Evolutionary conservation across 2,329 filamentous ascomycete genomes (phyloP).

Genomic region (Pseudocercospora macadamiae): DNA sequence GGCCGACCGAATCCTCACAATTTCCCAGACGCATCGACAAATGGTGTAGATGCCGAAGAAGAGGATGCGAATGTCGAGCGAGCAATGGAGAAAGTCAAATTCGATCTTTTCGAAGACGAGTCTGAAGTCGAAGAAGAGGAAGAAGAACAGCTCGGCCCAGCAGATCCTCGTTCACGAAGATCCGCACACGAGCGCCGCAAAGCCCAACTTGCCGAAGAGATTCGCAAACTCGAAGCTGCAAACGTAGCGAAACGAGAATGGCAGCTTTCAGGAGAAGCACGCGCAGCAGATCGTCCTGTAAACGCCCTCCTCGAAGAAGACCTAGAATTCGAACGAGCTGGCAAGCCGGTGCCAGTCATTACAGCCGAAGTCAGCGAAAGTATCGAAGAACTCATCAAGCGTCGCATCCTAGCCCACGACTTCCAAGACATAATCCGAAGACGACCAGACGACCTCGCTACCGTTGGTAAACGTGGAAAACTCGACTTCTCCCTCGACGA

Average conservation of each 20-base stretch:
- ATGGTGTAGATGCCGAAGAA: constrained; percentile 44
- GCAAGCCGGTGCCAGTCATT: constrained; percentile 92
- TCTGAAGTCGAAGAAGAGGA: constrained; percentile 58
- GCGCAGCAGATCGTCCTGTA: constrained; percentile 76
- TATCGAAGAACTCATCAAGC: constrained; percentile 92
- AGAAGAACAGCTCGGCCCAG: constrained; percentile 64
- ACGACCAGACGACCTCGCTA: constrained; percentile 71
- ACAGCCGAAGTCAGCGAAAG: constrained; percentile 87
- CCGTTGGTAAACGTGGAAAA: constrained; percentile 69
- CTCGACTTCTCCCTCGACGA: constrained; percentile 75
- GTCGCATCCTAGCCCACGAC: constrained; percentile 83
- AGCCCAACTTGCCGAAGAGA: constrained; percentile 84
- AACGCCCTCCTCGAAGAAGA: constrained; percentile 95
- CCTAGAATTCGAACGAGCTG: constrained; percentile 91
- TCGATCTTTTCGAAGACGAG: constrained; percentile 82
- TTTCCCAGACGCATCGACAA: constrained; percentile 39
- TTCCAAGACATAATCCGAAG: constrained; percentile 90
- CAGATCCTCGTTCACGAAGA: constrained; percentile 70
- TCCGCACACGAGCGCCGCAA: constrained; percentile 87
- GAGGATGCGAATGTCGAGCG: constrained; percentile 72
- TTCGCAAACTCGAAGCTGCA: constrained; percentile 84
- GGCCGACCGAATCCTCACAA: constrained; percentile 60
- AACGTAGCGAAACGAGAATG: constrained; percentile 90
- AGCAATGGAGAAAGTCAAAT: constrained; percentile 82
- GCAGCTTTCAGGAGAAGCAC: constrained; percentile 86